phyloP scores from a whole-genome alignment of 208 protist species.

The Tritrichomonas musculus region DNA sequence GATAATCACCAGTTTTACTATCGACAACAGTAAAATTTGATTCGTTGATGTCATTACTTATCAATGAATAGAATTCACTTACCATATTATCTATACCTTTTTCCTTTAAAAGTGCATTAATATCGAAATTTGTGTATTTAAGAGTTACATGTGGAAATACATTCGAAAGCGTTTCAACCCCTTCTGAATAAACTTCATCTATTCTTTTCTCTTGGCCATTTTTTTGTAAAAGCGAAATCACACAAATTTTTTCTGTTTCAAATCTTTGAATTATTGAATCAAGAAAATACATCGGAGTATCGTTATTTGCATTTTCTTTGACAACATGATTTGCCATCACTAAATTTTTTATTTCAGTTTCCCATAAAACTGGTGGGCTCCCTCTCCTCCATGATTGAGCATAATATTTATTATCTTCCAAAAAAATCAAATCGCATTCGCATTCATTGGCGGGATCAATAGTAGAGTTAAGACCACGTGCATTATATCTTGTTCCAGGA shows the following conservation, averaged over 20 bases:
- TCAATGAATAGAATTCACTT: background rate
- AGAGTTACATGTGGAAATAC: background rate
- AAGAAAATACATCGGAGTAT: background rate
- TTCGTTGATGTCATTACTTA: background rate
- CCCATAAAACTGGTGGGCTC: background rate
- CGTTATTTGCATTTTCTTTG: background rate
- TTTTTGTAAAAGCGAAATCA: background rate
- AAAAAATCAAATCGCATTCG: background rate
- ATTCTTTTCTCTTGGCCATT: too few species aligned
- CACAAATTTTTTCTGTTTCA: background rate
- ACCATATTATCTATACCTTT: background rate
- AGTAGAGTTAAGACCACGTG: background rate
- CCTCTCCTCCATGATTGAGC: background rate
- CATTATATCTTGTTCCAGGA: slow-evolving; percentile 14
- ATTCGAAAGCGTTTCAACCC: background rate
- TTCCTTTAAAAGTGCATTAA: background rate
- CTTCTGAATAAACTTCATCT: background rate
- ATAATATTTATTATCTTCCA: background rate
- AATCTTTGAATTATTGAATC: background rate
- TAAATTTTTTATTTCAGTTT: background rate
- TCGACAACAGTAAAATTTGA: background rate
- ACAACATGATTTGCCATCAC: background rate
- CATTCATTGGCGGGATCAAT: slow-evolving; percentile 2
- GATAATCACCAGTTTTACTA: background rate
- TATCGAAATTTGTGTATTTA: background rate